Conservation (phyloP, 169 alveolate species). For the Neospora caninum region DNA sequence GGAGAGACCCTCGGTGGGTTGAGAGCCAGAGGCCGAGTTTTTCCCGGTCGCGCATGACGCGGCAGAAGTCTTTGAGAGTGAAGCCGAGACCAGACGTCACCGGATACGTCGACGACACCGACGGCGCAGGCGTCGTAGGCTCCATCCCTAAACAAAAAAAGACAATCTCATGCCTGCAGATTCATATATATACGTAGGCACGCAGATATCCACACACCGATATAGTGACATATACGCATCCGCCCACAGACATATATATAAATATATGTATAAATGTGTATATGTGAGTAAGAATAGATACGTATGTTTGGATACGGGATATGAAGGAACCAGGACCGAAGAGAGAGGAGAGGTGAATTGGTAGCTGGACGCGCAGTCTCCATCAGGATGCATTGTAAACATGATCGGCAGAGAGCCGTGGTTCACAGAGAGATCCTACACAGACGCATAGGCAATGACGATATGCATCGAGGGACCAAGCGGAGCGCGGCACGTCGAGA, state of each 20-base stretch:
- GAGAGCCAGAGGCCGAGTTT: conserved; percentile 31
- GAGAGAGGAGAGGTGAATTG: too few species aligned
- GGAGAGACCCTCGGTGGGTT: conserved; percentile 51
- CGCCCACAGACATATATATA: not conserved
- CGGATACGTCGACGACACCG: not conserved
- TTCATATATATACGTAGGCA: too few species aligned
- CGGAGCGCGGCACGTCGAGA: too few species aligned
- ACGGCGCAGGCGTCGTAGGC: not conserved
- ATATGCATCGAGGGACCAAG: too few species aligned
- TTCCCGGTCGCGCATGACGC: conserved; percentile 46
- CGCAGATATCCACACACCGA: too few species aligned
- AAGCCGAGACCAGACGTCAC: not conserved
- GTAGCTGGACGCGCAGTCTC: too few species aligned
- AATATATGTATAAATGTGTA: not conserved
- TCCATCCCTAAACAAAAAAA: not conserved
- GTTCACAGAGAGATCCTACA: too few species aligned
- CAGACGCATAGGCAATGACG: too few species aligned
- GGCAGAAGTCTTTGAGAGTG: conserved; percentile 30
- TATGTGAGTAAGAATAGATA: not conserved
- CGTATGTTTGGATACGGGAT: not conserved
- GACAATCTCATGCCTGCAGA: too few species aligned
- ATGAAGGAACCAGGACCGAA: not conserved
- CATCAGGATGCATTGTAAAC: too few species aligned
- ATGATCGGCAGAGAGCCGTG: too few species aligned
- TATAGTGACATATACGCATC: not conserved